Base-by-base conservation (phyloP, 331 rosid species). In the Pyrus hybrid region DNA sequence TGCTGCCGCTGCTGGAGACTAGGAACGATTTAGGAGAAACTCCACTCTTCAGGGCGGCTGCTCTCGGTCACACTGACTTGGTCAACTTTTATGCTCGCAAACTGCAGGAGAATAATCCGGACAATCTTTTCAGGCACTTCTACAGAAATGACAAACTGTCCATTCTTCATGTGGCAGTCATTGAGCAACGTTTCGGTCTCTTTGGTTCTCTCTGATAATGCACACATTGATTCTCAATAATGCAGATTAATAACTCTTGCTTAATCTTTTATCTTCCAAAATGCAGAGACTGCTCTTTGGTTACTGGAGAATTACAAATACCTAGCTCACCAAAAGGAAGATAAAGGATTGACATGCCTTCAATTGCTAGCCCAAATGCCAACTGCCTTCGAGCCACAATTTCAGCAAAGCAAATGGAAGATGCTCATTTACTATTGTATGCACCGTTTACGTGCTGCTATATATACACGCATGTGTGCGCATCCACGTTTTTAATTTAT, bases 281-380 rank as follows among this genome's bases (percentile, higher is more conserved):
- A 33, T 20, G 45, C 66, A 71, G 76, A 22, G 53, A 71, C 54
- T 54, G 53, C 76, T 20, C 20, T 33, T 21, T 71, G 23, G 76
- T 71, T 71, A 7, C 67, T 20, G 37, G 4, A 3, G 2, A 21
- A 71, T 0, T 35, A 35, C 23, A 6, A n/a, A 1, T 2, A 7
- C 7, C 67, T 71, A 0, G 35, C 30, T 1, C 4, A 21, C 0
- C 4, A 7, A 14, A 18, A 7, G n/a, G 65, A 71, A 5, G 41
- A 56, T 5, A 1, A 71, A 2, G 75, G 75, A 28, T 17, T 30
- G 49, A 28, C 75, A 54, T 17, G 75, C 61, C 63, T 71, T 28
- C 51, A 71, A 8, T 32, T 71, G 75, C 28, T 71, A 51, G 75
- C 75, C 18, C 60, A 71, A 28, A 71, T 30, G 75, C 75, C 75